A percentile compares a stretch with the other conserved stretches of the same genome.
phyloP scores from a whole-genome alignment of 2,329 filamentous ascomycete species.

The Pseudogymnoascus sp. region DNA sequence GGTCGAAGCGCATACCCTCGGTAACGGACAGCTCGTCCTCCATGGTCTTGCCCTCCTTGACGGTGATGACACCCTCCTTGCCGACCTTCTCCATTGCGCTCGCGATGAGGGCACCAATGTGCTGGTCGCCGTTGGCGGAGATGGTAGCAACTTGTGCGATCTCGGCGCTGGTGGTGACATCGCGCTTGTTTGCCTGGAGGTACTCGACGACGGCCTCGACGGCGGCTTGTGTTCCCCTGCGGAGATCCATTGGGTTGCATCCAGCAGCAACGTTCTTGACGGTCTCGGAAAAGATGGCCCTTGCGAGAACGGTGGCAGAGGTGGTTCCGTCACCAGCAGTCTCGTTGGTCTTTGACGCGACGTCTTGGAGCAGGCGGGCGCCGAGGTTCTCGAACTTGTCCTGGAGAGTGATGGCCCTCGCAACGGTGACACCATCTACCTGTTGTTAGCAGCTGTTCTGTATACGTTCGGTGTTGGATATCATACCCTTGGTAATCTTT shows the following conservation, averaged over 20 bases:
- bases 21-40: constrained; percentile 97
- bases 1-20: constrained; percentile 99
- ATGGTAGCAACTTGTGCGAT: constrained; percentile 98
- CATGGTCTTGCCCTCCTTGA: constrained; percentile 99
- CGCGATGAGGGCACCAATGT: constrained; percentile 92
- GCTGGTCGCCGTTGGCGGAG: constrained; percentile 90
- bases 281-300: constrained; percentile 98
- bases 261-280: constrained; percentile 99
- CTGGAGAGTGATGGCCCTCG: constrained; percentile 82
- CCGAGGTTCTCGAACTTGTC: constrained; percentile 99
- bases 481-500: constrained; percentile 96
- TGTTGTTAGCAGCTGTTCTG: constrained; percentile 11
- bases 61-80: constrained; percentile 99
- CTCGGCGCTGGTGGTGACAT: constrained; percentile 95
- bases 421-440: constrained; percentile 78
- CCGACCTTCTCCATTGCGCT: constrained; percentile 99
- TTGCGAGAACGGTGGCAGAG: constrained; percentile 91
- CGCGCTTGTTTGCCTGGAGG: constrained; percentile 90
- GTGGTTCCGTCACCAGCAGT: constrained; percentile 97
- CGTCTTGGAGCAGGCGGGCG: constrained; percentile 91
- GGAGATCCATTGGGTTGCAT: constrained; percentile 99
- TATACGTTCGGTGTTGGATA: constrained; percentile 10
- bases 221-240: constrained; percentile 91
- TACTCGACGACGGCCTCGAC: constrained; percentile 92
- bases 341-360: constrained; percentile 99